A percentile compares a stretch with the other conserved stretches of the same genome.
Conservation (phyloP, 140 eudicot species). For the Bidens hawaiensis region DNA sequence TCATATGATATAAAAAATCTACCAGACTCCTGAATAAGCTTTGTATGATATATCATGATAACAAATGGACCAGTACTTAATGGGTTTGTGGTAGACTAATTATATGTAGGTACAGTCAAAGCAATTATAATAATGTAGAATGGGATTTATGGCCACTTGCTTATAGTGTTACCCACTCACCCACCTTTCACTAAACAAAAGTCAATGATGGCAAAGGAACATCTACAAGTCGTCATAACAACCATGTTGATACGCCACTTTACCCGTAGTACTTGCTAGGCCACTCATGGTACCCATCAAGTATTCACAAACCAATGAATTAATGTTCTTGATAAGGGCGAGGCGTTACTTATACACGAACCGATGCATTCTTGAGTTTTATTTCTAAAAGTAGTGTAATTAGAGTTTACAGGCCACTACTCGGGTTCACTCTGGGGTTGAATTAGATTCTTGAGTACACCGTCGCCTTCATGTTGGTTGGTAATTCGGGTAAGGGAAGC, state of each 20-base stretch:
- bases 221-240: slow-evolving; percentile 22
- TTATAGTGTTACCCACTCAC: slow-evolving; percentile 34
- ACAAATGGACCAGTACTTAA: neutral
- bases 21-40: neutral
- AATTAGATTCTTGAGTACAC: no score
- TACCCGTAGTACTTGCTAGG: slow-evolving; percentile 16
- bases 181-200: slow-evolving; percentile 20
- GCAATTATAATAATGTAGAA: slow-evolving; percentile 36
- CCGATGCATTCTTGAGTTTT: no score
- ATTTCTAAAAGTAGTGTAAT: no score
- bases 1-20: neutral
- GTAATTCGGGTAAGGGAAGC: no score
- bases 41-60: neutral
- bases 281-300: slow-evolving; percentile 10
- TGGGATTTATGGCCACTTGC: slow-evolving; percentile 32
- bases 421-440: no score
- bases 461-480: no score
- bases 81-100: slow-evolving; percentile 26
- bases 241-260: slow-evolving; percentile 32
- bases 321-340: no score
- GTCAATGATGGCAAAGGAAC: slow-evolving; percentile 34
- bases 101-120: slow-evolving; percentile 29
- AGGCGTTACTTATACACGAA: no score
- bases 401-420: no score
- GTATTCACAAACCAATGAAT: neutral